Evolutionary conservation across 352 stramenopile species (phyloP).

Genomic region (Phytopythium cucurbitacearum): DNA sequence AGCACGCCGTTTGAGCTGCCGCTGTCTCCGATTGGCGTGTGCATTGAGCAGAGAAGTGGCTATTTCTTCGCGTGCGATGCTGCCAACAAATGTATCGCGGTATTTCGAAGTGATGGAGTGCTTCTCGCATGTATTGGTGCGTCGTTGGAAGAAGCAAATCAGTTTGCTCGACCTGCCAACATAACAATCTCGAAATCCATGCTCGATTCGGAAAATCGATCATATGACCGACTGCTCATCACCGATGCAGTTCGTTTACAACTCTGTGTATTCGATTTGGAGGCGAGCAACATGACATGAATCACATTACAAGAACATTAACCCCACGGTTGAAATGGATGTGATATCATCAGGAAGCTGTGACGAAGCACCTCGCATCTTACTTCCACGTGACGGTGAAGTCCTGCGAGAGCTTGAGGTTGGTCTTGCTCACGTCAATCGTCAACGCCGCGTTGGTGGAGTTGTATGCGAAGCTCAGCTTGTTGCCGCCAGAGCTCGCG

Average conservation of each 20-base stretch:
- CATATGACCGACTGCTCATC: too few relatives aligned
- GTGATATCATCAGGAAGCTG: too few relatives aligned
- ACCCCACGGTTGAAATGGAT: too few relatives aligned
- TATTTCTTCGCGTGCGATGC: conserved; percentile 43
- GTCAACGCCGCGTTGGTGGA: conserved; percentile 3
- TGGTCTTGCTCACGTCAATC: conserved; percentile 2
- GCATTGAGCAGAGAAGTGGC: conserved; percentile 40
- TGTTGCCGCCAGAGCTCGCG: conserved; percentile 1
- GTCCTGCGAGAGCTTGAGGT: conserved; percentile 2
- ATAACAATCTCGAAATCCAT: neutral
- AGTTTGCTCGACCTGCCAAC: conserved; percentile 1
- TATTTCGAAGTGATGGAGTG: conserved; percentile 41
- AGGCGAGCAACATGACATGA: too few relatives aligned
- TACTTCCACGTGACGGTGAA: conserved; percentile 10
- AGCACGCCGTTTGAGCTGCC: conserved; percentile 38
- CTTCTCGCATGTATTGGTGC: conserved; percentile 47
- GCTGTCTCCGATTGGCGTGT: conserved; percentile 33
- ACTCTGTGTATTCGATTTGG: too few relatives aligned
- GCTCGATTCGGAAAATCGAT: too few relatives aligned
- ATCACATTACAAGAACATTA: too few relatives aligned
- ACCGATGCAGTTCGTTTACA: too few relatives aligned
- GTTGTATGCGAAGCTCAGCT: conserved; percentile 1
- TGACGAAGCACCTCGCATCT: neutral
- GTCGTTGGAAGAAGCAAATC: neutral
- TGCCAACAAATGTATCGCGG: conserved; percentile 31